Evolutionary conservation across 352 stramenopile genomes (phyloP).

Genomic region (Pythium plurisporium): DNA sequence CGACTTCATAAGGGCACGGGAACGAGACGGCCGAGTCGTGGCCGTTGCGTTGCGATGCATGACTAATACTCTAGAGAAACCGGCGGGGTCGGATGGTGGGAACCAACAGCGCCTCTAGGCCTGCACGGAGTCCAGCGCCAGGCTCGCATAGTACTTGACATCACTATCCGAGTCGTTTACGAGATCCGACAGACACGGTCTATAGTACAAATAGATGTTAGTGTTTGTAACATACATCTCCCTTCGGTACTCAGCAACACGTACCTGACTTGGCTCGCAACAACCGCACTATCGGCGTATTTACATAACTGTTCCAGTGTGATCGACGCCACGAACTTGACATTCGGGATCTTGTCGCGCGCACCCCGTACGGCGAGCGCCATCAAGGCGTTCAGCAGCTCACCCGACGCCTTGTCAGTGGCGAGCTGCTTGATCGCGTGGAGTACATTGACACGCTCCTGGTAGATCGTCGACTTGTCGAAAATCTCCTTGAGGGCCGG

Average conservation of each 20-base stretch:
- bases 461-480: conserved; percentile 82
- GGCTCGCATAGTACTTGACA: conserved; percentile 86
- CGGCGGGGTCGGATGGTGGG: neutral
- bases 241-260: neutral
- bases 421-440: conserved; percentile 72
- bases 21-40: neutral
- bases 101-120: conserved; percentile 26
- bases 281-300: conserved; percentile 59
- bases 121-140: conserved; percentile 72
- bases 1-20: neutral
- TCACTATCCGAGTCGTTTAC: conserved; percentile 77
- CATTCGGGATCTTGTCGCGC: conserved; percentile 84
- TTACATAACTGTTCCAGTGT: conserved; percentile 84
- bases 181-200: conserved; percentile 70
- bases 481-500: conserved; percentile 76
- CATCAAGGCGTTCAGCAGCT: conserved; percentile 61
- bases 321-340: conserved; percentile 85
- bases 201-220: conserved; percentile 8
- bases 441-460: conserved; percentile 83
- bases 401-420: conserved; percentile 63
- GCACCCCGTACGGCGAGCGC: conserved; percentile 65
- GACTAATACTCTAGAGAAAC: conserved; percentile 26
- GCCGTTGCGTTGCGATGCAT: conserved; percentile 5
- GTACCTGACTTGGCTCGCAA: conserved; percentile 72
- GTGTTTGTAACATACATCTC: neutral